phyloP scores from a whole-genome alignment of 805 yeast species.

The Huiozyma sinensis region DNA sequence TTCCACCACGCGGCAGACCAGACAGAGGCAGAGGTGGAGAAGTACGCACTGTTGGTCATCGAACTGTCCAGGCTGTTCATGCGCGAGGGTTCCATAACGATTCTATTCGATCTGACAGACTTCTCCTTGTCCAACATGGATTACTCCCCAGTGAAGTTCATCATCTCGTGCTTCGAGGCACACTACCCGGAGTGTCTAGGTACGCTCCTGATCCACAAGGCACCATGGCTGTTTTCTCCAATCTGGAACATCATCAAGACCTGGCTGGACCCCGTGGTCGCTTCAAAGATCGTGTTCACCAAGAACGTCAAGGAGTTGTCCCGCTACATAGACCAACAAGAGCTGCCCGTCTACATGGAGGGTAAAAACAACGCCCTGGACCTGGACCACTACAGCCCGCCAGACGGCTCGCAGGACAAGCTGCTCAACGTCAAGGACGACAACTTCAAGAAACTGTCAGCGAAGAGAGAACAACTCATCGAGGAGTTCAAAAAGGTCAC shows the following conservation, averaged over 20 bases:
- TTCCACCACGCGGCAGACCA: conserved; percentile 63
- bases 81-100: conserved; percentile 69
- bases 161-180: conserved; percentile 84
- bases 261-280: conserved; percentile 96
- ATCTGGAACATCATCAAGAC: conserved; percentile 87
- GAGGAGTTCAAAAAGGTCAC: conserved; percentile 54
- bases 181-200: conserved; percentile 95
- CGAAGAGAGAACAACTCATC: conserved; percentile 45
- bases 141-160: conserved; percentile 79
- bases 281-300: conserved; percentile 80
- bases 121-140: conserved; percentile 91
- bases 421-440: conserved; percentile 30
- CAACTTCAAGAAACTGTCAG: conserved; percentile 21
- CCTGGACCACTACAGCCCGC: conserved; percentile 46
- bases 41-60: conserved; percentile 63
- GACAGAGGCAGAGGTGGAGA: conserved; percentile 58
- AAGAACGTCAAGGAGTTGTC: conserved; percentile 56
- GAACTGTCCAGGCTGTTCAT: conserved; percentile 74
- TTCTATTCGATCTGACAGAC: conserved; percentile 77
- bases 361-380: conserved; percentile 50
- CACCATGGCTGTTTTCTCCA: conserved; percentile 94
- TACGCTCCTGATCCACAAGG: conserved; percentile 73
- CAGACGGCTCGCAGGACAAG: conserved; percentile 49
- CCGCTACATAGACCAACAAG: conserved; percentile 45
- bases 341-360: conserved; percentile 64